Percentiles rank a stretch among this genome's conserved stretches.
Conservation (phyloP, 2,329 filamentous ascomycete genomes). For the Penicillium freii region DNA sequence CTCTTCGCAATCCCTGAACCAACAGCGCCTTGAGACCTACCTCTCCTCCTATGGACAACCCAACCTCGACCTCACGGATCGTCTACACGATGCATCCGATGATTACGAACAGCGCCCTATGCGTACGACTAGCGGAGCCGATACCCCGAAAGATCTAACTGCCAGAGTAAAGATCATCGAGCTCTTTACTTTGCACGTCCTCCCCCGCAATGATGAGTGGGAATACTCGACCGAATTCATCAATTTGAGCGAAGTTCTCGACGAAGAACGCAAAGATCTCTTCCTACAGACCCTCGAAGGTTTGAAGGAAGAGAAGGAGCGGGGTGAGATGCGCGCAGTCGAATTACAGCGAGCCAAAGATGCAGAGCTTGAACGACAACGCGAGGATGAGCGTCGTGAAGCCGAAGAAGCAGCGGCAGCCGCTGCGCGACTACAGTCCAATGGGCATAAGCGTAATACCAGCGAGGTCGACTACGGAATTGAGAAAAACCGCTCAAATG, state of each 20-base stretch:
- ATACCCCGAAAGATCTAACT: slow-evolving; percentile 80
- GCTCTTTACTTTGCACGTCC: slow-evolving; percentile 89
- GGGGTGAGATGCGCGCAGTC: slow-evolving; percentile 63
- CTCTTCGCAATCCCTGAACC: slow-evolving; percentile 76
- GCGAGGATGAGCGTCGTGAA: slow-evolving; percentile 45
- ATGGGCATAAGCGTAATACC: slow-evolving; percentile 53
- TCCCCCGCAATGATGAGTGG: slow-evolving; percentile 94
- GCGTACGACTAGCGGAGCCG: slow-evolving; percentile 59
- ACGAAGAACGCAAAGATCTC: slow-evolving; percentile 85
- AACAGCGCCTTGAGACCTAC: slow-evolving; percentile 83
- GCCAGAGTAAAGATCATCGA: slow-evolving; percentile 89
- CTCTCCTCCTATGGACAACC: slow-evolving; percentile 74
- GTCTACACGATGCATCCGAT: slow-evolving; percentile 50
- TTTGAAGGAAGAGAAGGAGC: slow-evolving; percentile 77
- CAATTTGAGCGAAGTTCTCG: slow-evolving; percentile 76
- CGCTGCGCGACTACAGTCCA: slow-evolving; percentile 42
- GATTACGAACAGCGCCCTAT: slow-evolving; percentile 36
- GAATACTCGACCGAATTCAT: slow-evolving; percentile 93
- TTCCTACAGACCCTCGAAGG: slow-evolving; percentile 83
- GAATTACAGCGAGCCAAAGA: slow-evolving; percentile 62
- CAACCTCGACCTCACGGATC: slow-evolving; percentile 67
- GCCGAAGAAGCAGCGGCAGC: slow-evolving; percentile 34
- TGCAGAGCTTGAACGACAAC: slow-evolving; percentile 53
- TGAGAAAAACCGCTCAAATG: slow-evolving; percentile 52
- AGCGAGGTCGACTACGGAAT: slow-evolving; percentile 70